Percentiles rank a stretch among this genome's conserved stretches.
These are phyloP conservation scores for Globisporangium alternatum DNA, from an alignment of 352 stramenopile species.

Conservation along the genomic window DNA sequence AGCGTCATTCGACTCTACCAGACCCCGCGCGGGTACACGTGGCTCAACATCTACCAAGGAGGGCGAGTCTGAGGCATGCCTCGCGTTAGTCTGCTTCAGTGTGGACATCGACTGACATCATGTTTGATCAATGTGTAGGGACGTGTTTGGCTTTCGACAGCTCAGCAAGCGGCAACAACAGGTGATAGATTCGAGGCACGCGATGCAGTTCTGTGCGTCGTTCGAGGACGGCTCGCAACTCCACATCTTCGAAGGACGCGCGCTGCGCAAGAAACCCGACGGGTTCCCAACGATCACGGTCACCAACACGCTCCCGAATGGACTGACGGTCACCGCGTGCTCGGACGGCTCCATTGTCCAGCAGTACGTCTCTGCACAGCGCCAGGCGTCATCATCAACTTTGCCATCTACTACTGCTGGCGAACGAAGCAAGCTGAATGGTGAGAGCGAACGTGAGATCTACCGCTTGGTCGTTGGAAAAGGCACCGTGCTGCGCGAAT, in stretches of 20 bases:
- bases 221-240: constrained; percentile 55
- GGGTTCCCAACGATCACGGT: constrained; percentile 39
- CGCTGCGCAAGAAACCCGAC: constrained; percentile 43
- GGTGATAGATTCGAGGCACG: not conserved
- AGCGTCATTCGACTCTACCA: constrained; percentile 55
- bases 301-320: constrained; percentile 48
- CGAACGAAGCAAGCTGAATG: constrained; percentile 3
- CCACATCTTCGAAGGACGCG: constrained; percentile 33
- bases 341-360: constrained; percentile 65
- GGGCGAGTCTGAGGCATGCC: constrained; percentile 23
- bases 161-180: not conserved
- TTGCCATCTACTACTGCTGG: not conserved
- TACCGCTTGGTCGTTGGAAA: constrained; percentile 59
- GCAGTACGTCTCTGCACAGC: constrained; percentile 17
- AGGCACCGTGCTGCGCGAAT: constrained; percentile 49
- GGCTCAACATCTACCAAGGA: constrained; percentile 67
- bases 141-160: constrained; percentile 61
- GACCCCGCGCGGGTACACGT: constrained; percentile 33
- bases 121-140: constrained; percentile 21
- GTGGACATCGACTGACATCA: not conserved
- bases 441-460: constrained; percentile 15
- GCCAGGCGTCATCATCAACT: not conserved
- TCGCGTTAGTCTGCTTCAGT: not conserved
- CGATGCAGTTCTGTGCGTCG: constrained; percentile 49
- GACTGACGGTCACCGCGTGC: constrained; percentile 44